Conservation (phyloP, 495 filamentous ascomycete species). For the Penicillium steckii region DNA sequence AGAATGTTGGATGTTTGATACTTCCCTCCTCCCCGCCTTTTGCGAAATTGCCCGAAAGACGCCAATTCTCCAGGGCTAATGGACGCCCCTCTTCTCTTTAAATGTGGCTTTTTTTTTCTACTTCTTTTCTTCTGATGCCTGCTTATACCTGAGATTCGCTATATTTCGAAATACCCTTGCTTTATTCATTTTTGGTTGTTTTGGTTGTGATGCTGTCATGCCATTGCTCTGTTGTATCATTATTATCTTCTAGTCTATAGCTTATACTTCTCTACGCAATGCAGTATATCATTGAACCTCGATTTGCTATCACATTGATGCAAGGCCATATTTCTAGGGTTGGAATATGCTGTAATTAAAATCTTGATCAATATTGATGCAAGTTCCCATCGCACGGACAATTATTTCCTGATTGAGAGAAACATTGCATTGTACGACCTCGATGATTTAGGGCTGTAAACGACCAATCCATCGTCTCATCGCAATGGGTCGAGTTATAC, state of each 20-base stretch:
- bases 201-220: no score
- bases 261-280: no score
- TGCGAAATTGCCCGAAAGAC: neutral
- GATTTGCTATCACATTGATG: no score
- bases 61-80: neutral
- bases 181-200: neutral
- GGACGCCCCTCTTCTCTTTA: no score
- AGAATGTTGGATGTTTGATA: slow-evolving; percentile 13
- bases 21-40: neutral
- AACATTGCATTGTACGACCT: neutral
- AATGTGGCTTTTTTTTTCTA: neutral
- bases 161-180: neutral
- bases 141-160: neutral
- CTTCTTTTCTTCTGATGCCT: neutral
- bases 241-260: no score
- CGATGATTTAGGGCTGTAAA: neutral
- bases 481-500: neutral
- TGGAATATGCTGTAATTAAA: no score
- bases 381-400: neutral
- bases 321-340: no score
- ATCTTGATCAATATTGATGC: neutral
- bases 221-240: neutral
- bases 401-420: neutral
- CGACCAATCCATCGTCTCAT: neutral
- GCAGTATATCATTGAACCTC: no score